Evolutionary conservation across 2,329 filamentous ascomycete genomes (phyloP).

Genomic region (Aureobasidium sp.): DNA sequence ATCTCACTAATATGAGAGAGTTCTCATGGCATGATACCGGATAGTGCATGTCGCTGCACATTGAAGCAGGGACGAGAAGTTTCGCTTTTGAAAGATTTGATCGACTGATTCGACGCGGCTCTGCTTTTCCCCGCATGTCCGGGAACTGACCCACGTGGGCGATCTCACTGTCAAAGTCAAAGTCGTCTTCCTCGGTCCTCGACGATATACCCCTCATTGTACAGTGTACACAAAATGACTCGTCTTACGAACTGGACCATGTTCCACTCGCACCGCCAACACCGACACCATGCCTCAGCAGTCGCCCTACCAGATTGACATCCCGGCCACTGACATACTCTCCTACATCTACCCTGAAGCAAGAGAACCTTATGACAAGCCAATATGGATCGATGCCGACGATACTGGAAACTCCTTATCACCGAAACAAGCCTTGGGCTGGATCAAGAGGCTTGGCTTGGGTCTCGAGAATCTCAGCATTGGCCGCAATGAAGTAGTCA

Average conservation of each 20-base stretch:
- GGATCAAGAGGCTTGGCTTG: constrained; percentile 44
- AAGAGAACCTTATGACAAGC: constrained; percentile 33
- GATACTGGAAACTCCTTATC: constrained; percentile 39
- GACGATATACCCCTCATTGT: constrained; percentile 4
- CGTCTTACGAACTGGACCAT: neutral
- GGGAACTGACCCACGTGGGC: neutral
- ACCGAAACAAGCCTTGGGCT: constrained; percentile 40
- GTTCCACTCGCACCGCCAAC: neutral
- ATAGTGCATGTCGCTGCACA: neutral
- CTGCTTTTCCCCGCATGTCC: neutral
- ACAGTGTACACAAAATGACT: constrained; percentile 3
- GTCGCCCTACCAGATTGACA: constrained; percentile 41
- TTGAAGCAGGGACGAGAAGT: neutral
- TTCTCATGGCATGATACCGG: too few species aligned
- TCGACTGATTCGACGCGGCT: neutral
- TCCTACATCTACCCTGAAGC: constrained; percentile 30
- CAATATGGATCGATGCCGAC: constrained; percentile 47
- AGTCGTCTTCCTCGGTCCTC: constrained; percentile 9
- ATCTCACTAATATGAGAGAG: too few species aligned
- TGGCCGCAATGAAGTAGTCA: constrained; percentile 42
- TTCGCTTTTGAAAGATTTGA: neutral
- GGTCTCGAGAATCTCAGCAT: constrained; percentile 42
- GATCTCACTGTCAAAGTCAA: neutral
- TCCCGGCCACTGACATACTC: constrained; percentile 39
- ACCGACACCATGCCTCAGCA: constrained; percentile 34